Base-by-base conservation (phyloP, 1,139 yeast genomes). In the Scheffersomyces stambukii region DNA sequence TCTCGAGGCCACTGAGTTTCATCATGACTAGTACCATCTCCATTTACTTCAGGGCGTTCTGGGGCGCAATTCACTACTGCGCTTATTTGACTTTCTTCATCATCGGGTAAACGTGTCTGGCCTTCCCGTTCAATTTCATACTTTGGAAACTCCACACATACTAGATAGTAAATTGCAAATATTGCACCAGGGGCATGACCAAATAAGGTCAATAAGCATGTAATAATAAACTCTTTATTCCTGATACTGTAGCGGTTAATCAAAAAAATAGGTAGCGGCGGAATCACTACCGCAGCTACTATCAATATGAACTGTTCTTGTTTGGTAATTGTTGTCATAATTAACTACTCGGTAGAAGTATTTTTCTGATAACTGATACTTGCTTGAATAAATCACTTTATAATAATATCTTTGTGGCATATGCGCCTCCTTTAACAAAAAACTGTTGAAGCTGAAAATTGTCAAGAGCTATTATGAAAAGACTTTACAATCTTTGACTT, bases 101-200 rank as follows among this genome's bases (percentile, higher is more conserved):
- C 43, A 17, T 30, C 36, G 9, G 31, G 31, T 15, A 37, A 14
- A 23, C 35, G 25, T n/a, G n/a, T n/a, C n/a, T n/a, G n/a, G n/a
- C n/a, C n/a, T n/a, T n/a, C n/a, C n/a, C n/a, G n/a, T n/a, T n/a
- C n/a, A n/a, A n/a, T n/a, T n/a, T 35, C 40, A 9, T 28, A 14
- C 24, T 41, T 34, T 5, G 57, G 54, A 28, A 40, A 47, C 16
- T 46, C 45, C 25, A 50, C 34, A 27, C 27, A 35, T 16, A 58
- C 40, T n/a, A 62, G 40, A 36, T 50, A 60, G 45, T 57, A 62
- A 13, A 64, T 28, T 6, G 62, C 40, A 38, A 60, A 64, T 10
- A 65, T 24, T 8, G 53, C 38, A 6, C 70, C 71, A 6, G 67
- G 67, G 18, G 60, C 25, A 36, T 60, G 65, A n/a, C 66, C 65